A percentile compares a stretch with the other conserved stretches of the same genome.
Evolutionary conservation across 495 filamentous ascomycete species (phyloP).

Genomic region (Penicillium salamii): DNA sequence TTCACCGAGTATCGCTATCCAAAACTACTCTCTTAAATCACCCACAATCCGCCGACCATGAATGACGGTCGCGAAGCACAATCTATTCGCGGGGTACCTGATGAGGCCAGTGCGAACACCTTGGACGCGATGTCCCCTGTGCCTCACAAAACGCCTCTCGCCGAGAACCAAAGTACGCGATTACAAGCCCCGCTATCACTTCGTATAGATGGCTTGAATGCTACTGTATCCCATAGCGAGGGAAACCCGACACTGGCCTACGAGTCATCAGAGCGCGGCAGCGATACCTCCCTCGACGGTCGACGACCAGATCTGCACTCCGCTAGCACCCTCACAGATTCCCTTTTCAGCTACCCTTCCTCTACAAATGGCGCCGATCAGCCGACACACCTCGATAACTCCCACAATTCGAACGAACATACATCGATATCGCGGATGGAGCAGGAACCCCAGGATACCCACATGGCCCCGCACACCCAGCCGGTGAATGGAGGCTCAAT

Average conservation of each 20-base stretch:
- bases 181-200: constrained; percentile 19
- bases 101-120: constrained; percentile 19
- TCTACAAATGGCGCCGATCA: constrained; percentile 12
- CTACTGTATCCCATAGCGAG: constrained; percentile 9
- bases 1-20: constrained; percentile 1
- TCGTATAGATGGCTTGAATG: constrained; percentile 22
- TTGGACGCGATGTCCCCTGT: constrained; percentile 12
- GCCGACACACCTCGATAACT: constrained; percentile 9
- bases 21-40: not conserved
- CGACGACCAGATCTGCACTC: constrained; percentile 20
- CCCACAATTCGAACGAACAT: constrained; percentile 7
- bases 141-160: constrained; percentile 3
- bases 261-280: constrained; percentile 26
- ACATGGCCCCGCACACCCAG: constrained; percentile 5
- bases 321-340: constrained; percentile 19
- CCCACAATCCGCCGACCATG: constrained; percentile 11
- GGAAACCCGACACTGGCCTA: constrained; percentile 3
- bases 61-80: constrained; percentile 13
- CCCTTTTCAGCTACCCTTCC: constrained; percentile 14
- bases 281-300: constrained; percentile 20
- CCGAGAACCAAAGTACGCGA: constrained; percentile 20
- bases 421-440: constrained; percentile 8
- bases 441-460: constrained; percentile 1
- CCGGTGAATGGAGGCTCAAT: constrained; percentile 9
- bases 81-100: constrained; percentile 19